Evolutionary conservation across 1,284 basidiomycete species (phyloP).

Genomic region (Moniliophthora roreri): DNA sequence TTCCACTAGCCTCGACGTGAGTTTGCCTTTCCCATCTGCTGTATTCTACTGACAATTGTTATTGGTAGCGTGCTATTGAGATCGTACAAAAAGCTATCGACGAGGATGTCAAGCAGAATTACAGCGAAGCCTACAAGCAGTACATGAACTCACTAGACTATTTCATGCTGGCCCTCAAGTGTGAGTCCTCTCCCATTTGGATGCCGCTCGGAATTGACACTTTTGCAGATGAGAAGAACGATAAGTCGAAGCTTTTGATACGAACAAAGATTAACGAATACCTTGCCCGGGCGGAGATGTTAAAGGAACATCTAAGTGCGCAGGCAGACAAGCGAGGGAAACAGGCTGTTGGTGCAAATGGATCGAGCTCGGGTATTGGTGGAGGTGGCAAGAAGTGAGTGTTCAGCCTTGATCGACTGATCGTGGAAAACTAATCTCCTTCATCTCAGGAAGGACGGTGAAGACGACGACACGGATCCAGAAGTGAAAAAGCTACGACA

Average conservation of each 20-base stretch:
- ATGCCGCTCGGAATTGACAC: neutral
- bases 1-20: constrained; percentile 18
- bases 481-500: constrained; percentile 95
- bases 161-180: constrained; percentile 88
- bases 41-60: too few species aligned
- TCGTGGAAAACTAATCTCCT: too few species aligned
- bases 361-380: constrained; percentile 60
- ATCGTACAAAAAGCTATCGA: constrained; percentile 96
- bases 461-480: constrained; percentile 82
- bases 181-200: constrained; percentile 29
- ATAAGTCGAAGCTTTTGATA: constrained; percentile 88
- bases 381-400: constrained; percentile 70
- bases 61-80: constrained; percentile 94
- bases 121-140: constrained; percentile 91
- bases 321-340: constrained; percentile 69
- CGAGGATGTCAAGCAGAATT: constrained; percentile 93
- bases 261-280: constrained; percentile 92
- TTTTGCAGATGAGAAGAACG: constrained; percentile 89
- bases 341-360: constrained; percentile 80
- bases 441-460: constrained; percentile 58
- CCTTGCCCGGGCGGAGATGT: constrained; percentile 87
- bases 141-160: constrained; percentile 97
- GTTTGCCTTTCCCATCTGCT: too few species aligned
- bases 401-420: too few species aligned
- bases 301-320: constrained; percentile 73